These are phyloP conservation scores for Patellifolia procumbens DNA, from an alignment of 179 eudicot genomes.

Conservation along the genomic window DNA sequence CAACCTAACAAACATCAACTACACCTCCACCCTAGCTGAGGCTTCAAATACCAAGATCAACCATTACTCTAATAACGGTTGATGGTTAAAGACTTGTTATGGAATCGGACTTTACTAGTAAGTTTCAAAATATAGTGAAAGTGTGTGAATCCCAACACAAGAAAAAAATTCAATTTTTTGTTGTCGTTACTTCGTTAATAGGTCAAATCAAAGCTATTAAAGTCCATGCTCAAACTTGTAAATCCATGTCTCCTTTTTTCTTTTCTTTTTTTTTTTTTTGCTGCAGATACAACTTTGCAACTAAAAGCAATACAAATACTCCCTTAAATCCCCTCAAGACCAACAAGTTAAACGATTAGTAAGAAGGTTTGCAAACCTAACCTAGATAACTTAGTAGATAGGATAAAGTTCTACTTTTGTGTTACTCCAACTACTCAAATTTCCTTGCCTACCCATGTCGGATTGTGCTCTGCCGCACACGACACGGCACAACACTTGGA, in stretches of 20 bases:
- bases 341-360: background rate
- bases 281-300: background rate
- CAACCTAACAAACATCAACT: background rate
- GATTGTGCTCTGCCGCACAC: too few relatives aligned
- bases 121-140: background rate
- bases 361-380: background rate
- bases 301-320: background rate
- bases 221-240: background rate
- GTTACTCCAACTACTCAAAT: too few relatives aligned
- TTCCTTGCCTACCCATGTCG: too few relatives aligned
- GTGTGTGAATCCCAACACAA: background rate
- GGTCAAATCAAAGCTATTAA: background rate
- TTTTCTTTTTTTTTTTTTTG: background rate
- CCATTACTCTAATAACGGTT: background rate
- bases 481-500: too few relatives aligned
- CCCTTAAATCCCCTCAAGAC: background rate
- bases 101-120: too few relatives aligned
- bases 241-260: too few relatives aligned
- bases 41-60: constrained; percentile 1
- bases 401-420: background rate
- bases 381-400: background rate
- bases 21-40: background rate
- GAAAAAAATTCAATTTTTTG: background rate
- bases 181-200: too few relatives aligned
- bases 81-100: too few relatives aligned